Conservation (phyloP, 768 basidiomycete species). For the Guyanaporus albipodus region DNA sequence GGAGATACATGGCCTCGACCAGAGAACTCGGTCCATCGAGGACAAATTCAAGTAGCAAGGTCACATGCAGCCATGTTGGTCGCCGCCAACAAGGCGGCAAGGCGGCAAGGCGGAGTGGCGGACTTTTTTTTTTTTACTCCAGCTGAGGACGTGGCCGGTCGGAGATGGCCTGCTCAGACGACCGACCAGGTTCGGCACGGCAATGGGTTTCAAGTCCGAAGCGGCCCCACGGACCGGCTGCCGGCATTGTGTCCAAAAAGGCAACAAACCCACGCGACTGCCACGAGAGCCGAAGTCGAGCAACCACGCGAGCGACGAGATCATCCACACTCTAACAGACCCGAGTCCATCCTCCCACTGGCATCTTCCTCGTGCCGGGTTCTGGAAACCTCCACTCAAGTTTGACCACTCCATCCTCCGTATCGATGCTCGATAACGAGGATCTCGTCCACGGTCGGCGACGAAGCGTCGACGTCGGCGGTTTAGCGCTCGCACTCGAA, state of each 20-base stretch:
- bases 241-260: slow-evolving; percentile 20
- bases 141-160: no score
- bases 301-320: slow-evolving; percentile 35
- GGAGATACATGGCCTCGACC: no score
- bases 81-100: no score
- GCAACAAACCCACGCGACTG: slow-evolving; percentile 27
- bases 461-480: slow-evolving; percentile 86
- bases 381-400: background rate
- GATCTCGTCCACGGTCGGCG: slow-evolving; percentile 40
- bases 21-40: no score
- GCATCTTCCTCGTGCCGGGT: background rate
- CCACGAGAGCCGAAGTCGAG: slow-evolving; percentile 36
- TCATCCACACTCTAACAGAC: slow-evolving; percentile 23
- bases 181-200: no score
- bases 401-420: background rate
- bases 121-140: background rate
- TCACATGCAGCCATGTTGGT: no score
- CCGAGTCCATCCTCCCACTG: slow-evolving; percentile 2
- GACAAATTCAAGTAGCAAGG: no score
- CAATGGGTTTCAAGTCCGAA: no score
- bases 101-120: no score
- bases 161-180: no score
- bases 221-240: slow-evolving; percentile 5
- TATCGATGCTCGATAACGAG: slow-evolving; percentile 28
- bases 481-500: slow-evolving; percentile 73